Conservation (phyloP, 2,329 filamentous ascomycete genomes). For the Tolypocladium album region DNA sequence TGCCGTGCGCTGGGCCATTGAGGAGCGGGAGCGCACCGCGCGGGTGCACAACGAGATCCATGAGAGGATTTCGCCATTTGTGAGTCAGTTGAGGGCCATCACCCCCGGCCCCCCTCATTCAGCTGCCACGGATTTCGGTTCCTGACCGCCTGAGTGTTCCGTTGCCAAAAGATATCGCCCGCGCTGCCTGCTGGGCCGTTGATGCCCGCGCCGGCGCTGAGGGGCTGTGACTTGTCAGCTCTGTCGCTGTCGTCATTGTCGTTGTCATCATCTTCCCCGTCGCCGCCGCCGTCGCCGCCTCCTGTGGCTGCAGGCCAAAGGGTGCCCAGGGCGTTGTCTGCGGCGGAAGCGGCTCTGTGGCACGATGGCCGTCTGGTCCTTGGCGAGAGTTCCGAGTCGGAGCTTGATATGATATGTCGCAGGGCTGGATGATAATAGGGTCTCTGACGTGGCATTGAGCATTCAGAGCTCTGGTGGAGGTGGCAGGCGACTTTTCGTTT, state of each 20-base stretch:
- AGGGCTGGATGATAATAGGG: background rate
- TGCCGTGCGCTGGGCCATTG: slow-evolving; percentile 46
- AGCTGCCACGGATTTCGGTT: background rate
- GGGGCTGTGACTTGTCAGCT: background rate
- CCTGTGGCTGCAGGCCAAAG: background rate
- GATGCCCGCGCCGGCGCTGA: background rate
- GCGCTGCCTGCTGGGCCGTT: background rate
- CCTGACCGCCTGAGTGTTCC: background rate
- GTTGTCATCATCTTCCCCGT: background rate
- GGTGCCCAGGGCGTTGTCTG: background rate
- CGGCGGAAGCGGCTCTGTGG: background rate
- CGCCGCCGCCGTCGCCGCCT: background rate
- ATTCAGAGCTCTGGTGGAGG: background rate
- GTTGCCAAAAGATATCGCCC: background rate
- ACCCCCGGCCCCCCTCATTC: background rate
- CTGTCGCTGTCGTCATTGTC: background rate
- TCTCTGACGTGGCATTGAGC: background rate
- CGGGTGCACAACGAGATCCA: slow-evolving; percentile 32
- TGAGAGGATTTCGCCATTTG: slow-evolving; percentile 27
- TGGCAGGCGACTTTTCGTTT: background rate
- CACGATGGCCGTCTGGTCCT: background rate
- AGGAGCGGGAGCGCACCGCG: slow-evolving; percentile 40
- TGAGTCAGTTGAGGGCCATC: slow-evolving; percentile 2
- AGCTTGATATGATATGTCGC: background rate
- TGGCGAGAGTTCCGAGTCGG: background rate